Evolutionary conservation across 148 eudicot genomes (phyloP).

Genomic region (Rhododendron kiyosumense): DNA sequence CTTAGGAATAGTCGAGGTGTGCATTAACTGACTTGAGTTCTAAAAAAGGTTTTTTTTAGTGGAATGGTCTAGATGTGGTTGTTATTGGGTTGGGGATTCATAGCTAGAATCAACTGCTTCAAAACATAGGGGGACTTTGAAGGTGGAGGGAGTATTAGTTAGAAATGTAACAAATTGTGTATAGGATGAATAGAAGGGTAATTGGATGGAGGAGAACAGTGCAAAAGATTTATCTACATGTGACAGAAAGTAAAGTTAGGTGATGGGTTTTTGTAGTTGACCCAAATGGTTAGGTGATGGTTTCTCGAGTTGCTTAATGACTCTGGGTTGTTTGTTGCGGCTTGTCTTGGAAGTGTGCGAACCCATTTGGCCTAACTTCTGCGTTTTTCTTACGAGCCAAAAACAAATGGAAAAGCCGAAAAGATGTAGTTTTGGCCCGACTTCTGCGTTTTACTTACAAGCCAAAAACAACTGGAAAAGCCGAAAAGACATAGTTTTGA

Average conservation of each 20-base stretch:
- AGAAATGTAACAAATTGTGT: not conserved
- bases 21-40: not conserved
- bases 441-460: too few species aligned
- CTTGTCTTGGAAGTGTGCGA: not conserved
- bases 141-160: not conserved
- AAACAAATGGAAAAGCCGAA: not conserved
- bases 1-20: too few species aligned
- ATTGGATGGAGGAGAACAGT: not conserved
- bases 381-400: not conserved
- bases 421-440: not conserved
- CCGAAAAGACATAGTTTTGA: too few species aligned
- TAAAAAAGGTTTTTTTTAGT: not conserved
- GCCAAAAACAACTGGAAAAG: too few species aligned
- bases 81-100: not conserved
- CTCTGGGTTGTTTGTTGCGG: not conserved
- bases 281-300: not conserved
- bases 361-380: not conserved
- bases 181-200: not conserved
- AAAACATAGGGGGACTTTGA: not conserved
- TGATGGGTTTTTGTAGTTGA: not conserved
- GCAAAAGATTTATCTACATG: not conserved
- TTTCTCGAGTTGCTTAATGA: not conserved
- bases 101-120: not conserved
- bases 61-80: not conserved
- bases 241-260: not conserved